Base-by-base conservation (phyloP, 176 grass and related monocot species). In the Ampelocalamus luodianensis region DNA sequence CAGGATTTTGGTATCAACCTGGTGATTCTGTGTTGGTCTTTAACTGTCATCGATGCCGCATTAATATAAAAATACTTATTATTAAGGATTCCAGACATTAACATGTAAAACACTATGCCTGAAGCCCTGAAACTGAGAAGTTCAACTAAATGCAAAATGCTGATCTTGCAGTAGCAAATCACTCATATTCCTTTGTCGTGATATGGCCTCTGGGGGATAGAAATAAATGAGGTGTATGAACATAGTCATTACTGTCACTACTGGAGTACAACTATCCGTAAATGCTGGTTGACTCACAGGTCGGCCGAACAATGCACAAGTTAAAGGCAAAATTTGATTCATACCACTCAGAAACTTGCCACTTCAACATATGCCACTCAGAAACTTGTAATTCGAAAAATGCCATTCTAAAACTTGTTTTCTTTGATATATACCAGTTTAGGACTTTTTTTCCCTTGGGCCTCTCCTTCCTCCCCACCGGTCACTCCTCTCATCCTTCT, bases 81-180 rank as follows among this genome's bases (percentile, higher is more conserved):
- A 38, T 36, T 54, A 54, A 16, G 44, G 14, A 73, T 46, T 4
- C 69, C 69, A 72, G 13, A 72, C 4, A 38, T 61, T 61, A 78
- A 40, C 38, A 43, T 78, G 56, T 58, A 78, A 62, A 78, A 62
- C 59, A 62, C 59, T 62, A 62, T 26, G 23, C 59, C 18, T 55
- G 53, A 55, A 55, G 53, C 53, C 53, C 32, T 66, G 26, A 50
- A 8, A 54, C 26, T 53, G 39, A 22, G 10, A 32, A 26, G 6
- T 51, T 76, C 16, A 22, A 8, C 12, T 65, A 65, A 8, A 29
- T 36, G 45, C 45, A 55, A 80, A 68, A 38, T 69, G 36, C 46
- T 51, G n/a, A 24, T 27, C 23, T 13, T 27, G 59, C 32, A 36
- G 29, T 36, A 66, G 9, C 61, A 66, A 78, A 63, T 14, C 74